These are phyloP conservation scores for Coemansia sp. DNA, from an alignment of 192 early-diverging fungal genomes.

Conservation along the genomic window DNA sequence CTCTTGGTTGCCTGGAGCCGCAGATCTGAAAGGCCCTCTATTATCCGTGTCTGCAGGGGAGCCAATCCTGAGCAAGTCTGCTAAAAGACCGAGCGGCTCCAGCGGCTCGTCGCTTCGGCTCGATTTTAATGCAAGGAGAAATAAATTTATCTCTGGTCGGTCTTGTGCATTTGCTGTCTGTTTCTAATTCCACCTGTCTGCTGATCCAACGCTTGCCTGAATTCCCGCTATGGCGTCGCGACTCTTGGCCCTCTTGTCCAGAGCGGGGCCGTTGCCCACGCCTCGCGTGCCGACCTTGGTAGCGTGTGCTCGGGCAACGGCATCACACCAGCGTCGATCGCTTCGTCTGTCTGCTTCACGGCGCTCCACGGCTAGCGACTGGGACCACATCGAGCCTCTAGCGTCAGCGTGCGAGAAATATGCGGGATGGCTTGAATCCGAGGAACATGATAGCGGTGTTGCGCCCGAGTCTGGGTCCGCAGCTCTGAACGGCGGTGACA, in stretches of 20 bases:
- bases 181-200: not conserved
- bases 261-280: not conserved
- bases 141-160: not conserved
- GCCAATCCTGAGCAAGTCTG: not conserved
- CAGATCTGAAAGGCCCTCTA: not conserved
- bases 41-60: not conserved
- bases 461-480: not conserved
- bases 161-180: not conserved
- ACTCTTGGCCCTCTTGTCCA: conserved; percentile 1
- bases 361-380: not conserved
- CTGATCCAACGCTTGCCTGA: not conserved
- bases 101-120: not conserved
- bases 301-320: not conserved
- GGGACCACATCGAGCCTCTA: conserved; percentile 1
- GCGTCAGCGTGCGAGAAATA: not conserved
- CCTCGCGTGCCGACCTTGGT: not conserved
- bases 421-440: not conserved
- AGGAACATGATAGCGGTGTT: not conserved
- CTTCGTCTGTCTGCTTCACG: not conserved
- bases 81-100: not conserved
- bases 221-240: conserved; percentile 5
- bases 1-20: not conserved
- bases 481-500: not conserved
- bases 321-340: not conserved
- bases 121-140: not conserved